Evolutionary conservation across 2,329 filamentous ascomycete species (phyloP), one percentile per base, ranked within the genome.

Genomic region (Colletotrichum echinochloae): DNA sequence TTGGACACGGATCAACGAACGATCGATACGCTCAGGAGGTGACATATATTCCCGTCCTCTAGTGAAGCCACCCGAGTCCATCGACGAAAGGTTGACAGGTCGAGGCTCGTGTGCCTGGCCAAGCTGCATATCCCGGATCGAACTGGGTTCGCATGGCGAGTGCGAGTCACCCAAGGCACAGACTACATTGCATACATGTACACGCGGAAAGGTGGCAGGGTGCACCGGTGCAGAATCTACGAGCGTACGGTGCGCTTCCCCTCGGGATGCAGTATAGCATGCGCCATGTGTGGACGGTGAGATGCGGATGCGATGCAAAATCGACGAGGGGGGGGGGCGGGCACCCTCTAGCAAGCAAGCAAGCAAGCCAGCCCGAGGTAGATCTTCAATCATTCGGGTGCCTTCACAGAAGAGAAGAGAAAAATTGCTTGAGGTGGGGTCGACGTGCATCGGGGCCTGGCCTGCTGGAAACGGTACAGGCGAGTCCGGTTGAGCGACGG

Each of bases 291-390:
- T 60, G 28, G 49, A 23, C 49, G 54, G 49, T 65, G 66, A 54
- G 66, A 69, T 69, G 66, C 66, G 61, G 66, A 69, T 69, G 61
- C 66, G 66, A 69, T 54, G 64, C 57, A n/a, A 63, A 56, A 52
- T 51, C 46, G 41, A 69, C 57, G 41, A 35, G 55, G 41, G 41
- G 48, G 48, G 41, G 59, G 35, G n/a, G n/a, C n/a, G n/a, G n/a
- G n/a, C n/a, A n/a, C n/a, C n/a, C n/a, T n/a, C n/a, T n/a, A n/a
- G n/a, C n/a, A n/a, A n/a, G n/a, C n/a, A n/a, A n/a, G n/a, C n/a
- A n/a, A n/a, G n/a, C 59, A 48, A 46, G 30, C 44, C n/a, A 33
- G 16, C 11, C 41, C 35, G n/a, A 26, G 35, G 55, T 41, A 41
- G 54, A 39, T 28, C 44, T 44, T 39, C 35, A 52, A 18, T 23